A percentile compares a stretch with the other conserved stretches of the same genome.
These are phyloP conservation scores for Leccinum fuscescens DNA, from an alignment of 1,284 basidiomycete genomes.

Conservation along the genomic window DNA sequence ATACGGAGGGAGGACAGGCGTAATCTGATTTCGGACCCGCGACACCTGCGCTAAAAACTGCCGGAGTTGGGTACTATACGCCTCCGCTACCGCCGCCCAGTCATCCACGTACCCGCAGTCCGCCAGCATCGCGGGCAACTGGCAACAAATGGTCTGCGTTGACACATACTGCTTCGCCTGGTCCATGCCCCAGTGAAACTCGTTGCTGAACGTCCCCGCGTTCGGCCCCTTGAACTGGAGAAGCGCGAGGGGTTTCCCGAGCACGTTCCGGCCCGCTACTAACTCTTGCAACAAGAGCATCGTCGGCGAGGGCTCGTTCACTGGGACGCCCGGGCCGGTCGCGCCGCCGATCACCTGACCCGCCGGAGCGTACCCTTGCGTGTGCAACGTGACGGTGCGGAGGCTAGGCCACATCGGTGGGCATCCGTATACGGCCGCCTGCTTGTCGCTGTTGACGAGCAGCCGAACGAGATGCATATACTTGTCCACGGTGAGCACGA, in stretches of 20 bases:
- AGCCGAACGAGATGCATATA: conserved; percentile 32
- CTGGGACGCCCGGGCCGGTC: conserved; percentile 18
- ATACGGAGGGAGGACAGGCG: conserved; percentile 32
- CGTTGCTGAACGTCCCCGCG: conserved; percentile 26
- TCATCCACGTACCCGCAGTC: conserved; percentile 30
- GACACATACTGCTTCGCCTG: conserved; percentile 28
- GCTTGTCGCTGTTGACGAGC: conserved; percentile 36
- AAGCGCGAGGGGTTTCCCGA: conserved; percentile 23
- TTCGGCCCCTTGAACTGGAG: conserved; percentile 35
- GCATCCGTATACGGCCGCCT: conserved; percentile 29
- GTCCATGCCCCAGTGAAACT: conserved; percentile 32
- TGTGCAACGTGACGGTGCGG: conserved; percentile 30
- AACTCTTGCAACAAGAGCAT: conserved; percentile 33
- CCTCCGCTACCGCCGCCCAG: conserved; percentile 32
- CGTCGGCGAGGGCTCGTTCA: conserved; percentile 33
- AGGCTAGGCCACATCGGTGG: conserved; percentile 30
- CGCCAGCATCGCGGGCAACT: conserved; percentile 18
- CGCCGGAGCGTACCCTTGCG: conserved; percentile 25
- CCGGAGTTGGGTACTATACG: conserved; percentile 29
- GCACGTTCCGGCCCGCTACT: conserved; percentile 20
- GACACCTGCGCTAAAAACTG: conserved; percentile 34
- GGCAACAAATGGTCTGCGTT: conserved; percentile 26
- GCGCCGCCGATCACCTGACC: conserved; percentile 20
- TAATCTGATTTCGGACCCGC: conserved; percentile 31
- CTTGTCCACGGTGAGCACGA: conserved; percentile 32